A percentile compares a stretch with the other conserved stretches of the same genome.
Evolutionary conservation across 2,329 filamentous ascomycete species (phyloP).

Genomic region (Mycosphaerella arachidis): DNA sequence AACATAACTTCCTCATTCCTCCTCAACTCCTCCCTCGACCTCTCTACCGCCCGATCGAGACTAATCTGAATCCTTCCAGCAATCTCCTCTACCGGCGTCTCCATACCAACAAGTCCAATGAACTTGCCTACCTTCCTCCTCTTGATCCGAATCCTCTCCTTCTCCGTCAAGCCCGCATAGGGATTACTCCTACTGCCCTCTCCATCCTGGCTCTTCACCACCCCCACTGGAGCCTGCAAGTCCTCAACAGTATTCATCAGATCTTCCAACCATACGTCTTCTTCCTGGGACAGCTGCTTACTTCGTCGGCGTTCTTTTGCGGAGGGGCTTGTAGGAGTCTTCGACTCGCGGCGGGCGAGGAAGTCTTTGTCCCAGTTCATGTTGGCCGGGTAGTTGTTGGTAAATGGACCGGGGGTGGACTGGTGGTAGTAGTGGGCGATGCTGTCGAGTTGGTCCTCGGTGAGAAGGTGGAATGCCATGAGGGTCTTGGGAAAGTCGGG

Average conservation of each 20-base stretch:
- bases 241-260: slow-evolving; percentile 32
- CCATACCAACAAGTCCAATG: slow-evolving; percentile 64
- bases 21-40: slow-evolving; percentile 30
- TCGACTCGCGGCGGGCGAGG: slow-evolving; percentile 24
- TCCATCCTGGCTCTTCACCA: not conserved
- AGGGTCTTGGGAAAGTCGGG: slow-evolving; percentile 62
- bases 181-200: slow-evolving; percentile 10
- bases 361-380: slow-evolving; percentile 55
- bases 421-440: slow-evolving; percentile 73
- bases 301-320: slow-evolving; percentile 9
- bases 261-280: slow-evolving; percentile 24
- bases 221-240: slow-evolving; percentile 32
- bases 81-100: slow-evolving; percentile 49
- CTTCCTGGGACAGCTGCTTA: slow-evolving; percentile 17
- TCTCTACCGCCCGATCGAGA: slow-evolving; percentile 30
- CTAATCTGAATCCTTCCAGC: slow-evolving; percentile 37
- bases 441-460: slow-evolving; percentile 63
- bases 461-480: slow-evolving; percentile 70
- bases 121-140: slow-evolving; percentile 67
- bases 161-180: slow-evolving; percentile 32
- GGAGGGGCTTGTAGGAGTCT: slow-evolving; percentile 4
- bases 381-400: slow-evolving; percentile 61
- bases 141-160: slow-evolving; percentile 50
- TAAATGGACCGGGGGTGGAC: slow-evolving; percentile 53
- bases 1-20: slow-evolving; percentile 33